Evolutionary conservation across 2,329 filamentous ascomycete genomes (phyloP).

Genomic region (Tolypocladium cylindrosporum): DNA sequence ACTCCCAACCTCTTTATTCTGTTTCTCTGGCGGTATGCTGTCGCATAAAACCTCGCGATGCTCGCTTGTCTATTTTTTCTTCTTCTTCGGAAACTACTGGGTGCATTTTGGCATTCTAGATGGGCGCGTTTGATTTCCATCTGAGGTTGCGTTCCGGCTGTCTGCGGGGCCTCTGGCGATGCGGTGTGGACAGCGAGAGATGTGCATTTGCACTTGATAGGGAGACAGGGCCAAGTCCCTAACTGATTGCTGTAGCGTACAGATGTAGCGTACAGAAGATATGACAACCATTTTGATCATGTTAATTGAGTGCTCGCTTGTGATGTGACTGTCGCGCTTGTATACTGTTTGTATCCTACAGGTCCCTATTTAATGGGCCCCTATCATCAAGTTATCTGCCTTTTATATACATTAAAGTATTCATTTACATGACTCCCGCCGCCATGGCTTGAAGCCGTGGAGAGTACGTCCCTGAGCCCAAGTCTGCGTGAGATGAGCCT

Average conservation of each 20-base stretch:
- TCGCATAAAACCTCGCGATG: background rate
- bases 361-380: background rate
- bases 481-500: no score
- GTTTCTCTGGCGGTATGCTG: background rate
- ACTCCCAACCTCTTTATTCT: background rate
- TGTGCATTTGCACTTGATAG: background rate
- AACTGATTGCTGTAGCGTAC: background rate
- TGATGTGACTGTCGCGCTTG: background rate
- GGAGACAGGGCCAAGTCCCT: background rate
- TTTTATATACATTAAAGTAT: background rate
- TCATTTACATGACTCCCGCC: background rate
- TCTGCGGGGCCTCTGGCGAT: background rate
- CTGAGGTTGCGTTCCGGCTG: background rate
- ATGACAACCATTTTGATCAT: background rate
- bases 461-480: background rate
- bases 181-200: background rate
- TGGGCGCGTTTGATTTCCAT: background rate
- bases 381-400: background rate
- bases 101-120: background rate
- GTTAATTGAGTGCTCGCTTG: background rate
- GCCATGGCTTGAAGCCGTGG: background rate
- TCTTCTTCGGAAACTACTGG: background rate
- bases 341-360: background rate
- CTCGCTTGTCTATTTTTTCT: background rate
- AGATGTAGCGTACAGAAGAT: background rate